phyloP scores from a whole-genome alignment of 2,329 filamentous ascomycete genomes.

The Penicillium fuscoglaucum region DNA sequence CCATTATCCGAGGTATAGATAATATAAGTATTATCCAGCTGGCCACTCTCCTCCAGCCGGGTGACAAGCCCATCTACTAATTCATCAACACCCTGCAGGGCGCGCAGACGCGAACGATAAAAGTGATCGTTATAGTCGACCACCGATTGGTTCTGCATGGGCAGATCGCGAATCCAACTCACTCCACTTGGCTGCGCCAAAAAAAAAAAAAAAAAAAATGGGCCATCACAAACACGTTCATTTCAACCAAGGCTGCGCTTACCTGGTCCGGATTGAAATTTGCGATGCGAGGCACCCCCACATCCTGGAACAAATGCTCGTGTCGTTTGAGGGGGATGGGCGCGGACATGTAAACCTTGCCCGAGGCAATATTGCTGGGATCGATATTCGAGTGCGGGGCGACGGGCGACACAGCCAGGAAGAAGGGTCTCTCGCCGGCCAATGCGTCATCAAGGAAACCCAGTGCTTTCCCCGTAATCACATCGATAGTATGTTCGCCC shows the following conservation, averaged over 20 bases:
- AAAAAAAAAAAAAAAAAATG: background rate
- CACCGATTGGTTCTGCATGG: conserved; percentile 47
- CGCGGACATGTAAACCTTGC: conserved; percentile 42
- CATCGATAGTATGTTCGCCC: conserved; percentile 58
- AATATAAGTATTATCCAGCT: conserved; percentile 59
- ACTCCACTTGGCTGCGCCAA: conserved; percentile 42
- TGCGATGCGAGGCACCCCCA: conserved; percentile 59
- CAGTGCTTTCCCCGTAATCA: conserved; percentile 60
- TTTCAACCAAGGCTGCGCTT: conserved; percentile 14
- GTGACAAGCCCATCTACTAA: conserved; percentile 50
- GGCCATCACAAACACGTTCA: background rate
- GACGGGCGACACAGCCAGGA: conserved; percentile 65
- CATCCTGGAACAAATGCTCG: conserved; percentile 60
- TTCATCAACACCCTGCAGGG: conserved; percentile 57
- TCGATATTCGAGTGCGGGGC: conserved; percentile 64
- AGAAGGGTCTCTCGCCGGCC: conserved; percentile 60
- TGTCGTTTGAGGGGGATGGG: conserved; percentile 64
- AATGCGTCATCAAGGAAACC: conserved; percentile 64
- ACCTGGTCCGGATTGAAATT: conserved; percentile 67
- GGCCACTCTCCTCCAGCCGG: conserved; percentile 42
- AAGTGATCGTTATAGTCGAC: conserved; percentile 56
- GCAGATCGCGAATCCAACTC: conserved; percentile 49
- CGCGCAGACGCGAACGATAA: conserved; percentile 51
- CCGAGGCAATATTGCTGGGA: conserved; percentile 33
- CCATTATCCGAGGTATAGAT: conserved; percentile 64